A percentile compares a stretch with the other conserved stretches of the same genome.
Evolutionary conservation across 2,329 filamentous ascomycete genomes (phyloP).

Genomic region (Chlorencoelia australis): DNA sequence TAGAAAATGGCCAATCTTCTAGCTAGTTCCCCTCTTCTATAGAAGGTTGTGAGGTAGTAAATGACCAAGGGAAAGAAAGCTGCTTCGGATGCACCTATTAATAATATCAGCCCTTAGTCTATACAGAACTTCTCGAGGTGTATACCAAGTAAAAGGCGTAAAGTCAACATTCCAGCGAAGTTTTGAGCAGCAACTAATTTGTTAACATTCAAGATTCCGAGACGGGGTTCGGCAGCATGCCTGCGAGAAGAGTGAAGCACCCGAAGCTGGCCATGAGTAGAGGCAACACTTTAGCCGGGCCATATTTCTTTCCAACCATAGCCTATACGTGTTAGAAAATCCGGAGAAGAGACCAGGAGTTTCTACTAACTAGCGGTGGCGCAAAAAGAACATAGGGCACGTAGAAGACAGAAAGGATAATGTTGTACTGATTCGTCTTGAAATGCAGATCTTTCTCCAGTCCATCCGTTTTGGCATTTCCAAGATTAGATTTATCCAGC

Average conservation of each 20-base stretch:
- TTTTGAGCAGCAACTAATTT: constrained; percentile 39
- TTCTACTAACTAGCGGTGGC: constrained; percentile 39
- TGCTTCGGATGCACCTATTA: constrained; percentile 44
- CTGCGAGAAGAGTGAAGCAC: constrained; percentile 42
- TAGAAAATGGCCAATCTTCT: constrained; percentile 57
- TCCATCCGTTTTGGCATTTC: constrained; percentile 43
- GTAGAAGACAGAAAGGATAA: constrained; percentile 63
- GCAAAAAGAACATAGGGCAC: constrained; percentile 64
- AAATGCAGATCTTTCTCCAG: constrained; percentile 44
- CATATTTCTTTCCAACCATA: constrained; percentile 60
- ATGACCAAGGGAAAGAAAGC: constrained; percentile 61
- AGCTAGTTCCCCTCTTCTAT: constrained; percentile 60
- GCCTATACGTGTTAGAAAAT: constrained; percentile 12
- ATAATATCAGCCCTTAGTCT: too few relatives aligned
- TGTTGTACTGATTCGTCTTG: constrained; percentile 54
- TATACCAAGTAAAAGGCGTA: constrained; percentile 57
- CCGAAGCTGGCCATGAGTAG: constrained; percentile 62
- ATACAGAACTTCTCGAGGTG: too few relatives aligned
- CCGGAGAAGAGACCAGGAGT: background rate
- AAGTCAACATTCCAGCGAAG: constrained; percentile 55
- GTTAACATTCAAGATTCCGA: background rate
- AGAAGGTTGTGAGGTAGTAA: constrained; percentile 52
- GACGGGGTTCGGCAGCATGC: constrained; percentile 5
- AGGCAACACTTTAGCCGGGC: constrained; percentile 52
- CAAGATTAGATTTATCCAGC: constrained; percentile 41